Base-by-base conservation (phyloP, 2,329 filamentous ascomycete species). In the Volutella citrinella region DNA sequence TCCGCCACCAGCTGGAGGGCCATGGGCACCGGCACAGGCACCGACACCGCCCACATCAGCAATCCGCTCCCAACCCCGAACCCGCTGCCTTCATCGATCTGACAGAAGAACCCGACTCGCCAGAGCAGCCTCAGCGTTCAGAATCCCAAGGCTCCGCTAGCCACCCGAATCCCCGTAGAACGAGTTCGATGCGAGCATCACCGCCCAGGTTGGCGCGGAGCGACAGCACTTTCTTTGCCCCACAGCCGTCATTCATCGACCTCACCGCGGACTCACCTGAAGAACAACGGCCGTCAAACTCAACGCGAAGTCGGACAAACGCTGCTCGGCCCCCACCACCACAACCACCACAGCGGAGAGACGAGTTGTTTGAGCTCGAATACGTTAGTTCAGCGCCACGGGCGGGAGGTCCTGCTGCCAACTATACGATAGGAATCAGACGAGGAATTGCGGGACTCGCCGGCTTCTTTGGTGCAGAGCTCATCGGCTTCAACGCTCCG, bases 71-170 rank as follows among this genome's bases (percentile, higher is more conserved):
- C n/a, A n/a, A 37, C n/a, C 50, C 34, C 15, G 34, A 32, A 18
- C 25, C 36, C 5, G 32, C 57, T 6, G 45, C 60, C 13, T 55
- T 74, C 11, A 75, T 76, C 26, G 72, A 76, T 37, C 53, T 76
- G 29, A 75, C 72, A 1, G 62, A 60, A 9, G 71, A 74, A 43
- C 68, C 70, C 0, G 70, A 74, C 48, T 72, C 68, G 13, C 68
- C 69, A 6, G 40, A 49, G 7, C 47, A 64, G 28, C 58, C 61
- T 45, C 57, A 64, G 25, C 38, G 36, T 15, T 45, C 61, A 34
- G 64, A 53, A 16, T 40, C 36, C 16, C 41, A 42, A 29, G 18
- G 19, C 10, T 38, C 38, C 17, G n/a, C n/a, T n/a, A 16, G 34
- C 16, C 42, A 45, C 10, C 51, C 59, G 27, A 66, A 71, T 34